phyloP scores from a whole-genome alignment of 176 grass and related monocot species.

The Stipa capillata region DNA sequence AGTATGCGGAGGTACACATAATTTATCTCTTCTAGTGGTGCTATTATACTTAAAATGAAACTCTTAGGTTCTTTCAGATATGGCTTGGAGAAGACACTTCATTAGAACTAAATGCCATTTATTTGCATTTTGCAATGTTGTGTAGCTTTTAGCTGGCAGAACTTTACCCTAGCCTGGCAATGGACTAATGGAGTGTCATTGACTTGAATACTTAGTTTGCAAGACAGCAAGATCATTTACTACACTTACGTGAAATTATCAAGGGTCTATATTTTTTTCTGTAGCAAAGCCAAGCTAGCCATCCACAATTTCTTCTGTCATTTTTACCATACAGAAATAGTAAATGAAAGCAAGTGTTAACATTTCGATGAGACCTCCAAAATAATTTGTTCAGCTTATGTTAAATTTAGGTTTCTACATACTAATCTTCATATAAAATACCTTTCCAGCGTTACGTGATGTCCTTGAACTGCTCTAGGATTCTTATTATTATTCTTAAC shows the following conservation, averaged over 20 bases:
- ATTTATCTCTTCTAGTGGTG: not conserved
- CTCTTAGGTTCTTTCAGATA: not conserved
- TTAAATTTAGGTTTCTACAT: too few relatives aligned
- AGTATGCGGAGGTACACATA: conserved; percentile 84
- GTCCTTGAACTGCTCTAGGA: too few relatives aligned
- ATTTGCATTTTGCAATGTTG: not conserved
- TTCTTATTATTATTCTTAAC: too few relatives aligned
- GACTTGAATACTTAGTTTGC: not conserved
- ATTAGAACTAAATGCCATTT: not conserved
- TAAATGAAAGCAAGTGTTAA: not conserved
- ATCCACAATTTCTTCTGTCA: not conserved
- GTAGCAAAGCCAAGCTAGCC: not conserved
- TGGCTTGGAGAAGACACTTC: not conserved
- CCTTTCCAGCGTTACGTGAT: too few relatives aligned
- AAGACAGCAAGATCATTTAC: not conserved
- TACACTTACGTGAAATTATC: conserved; percentile 14
- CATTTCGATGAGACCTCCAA: not conserved
- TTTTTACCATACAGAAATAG: not conserved
- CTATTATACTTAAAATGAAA: conserved; percentile 12
- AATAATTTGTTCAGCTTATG: too few relatives aligned
- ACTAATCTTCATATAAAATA: too few relatives aligned
- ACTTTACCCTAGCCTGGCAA: not conserved
- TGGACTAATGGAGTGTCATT: not conserved
- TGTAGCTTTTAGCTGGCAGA: not conserved
- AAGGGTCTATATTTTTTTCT: not conserved